phyloP scores from a whole-genome alignment of 768 basidiomycete species.

The Saitozyma sp. region DNA sequence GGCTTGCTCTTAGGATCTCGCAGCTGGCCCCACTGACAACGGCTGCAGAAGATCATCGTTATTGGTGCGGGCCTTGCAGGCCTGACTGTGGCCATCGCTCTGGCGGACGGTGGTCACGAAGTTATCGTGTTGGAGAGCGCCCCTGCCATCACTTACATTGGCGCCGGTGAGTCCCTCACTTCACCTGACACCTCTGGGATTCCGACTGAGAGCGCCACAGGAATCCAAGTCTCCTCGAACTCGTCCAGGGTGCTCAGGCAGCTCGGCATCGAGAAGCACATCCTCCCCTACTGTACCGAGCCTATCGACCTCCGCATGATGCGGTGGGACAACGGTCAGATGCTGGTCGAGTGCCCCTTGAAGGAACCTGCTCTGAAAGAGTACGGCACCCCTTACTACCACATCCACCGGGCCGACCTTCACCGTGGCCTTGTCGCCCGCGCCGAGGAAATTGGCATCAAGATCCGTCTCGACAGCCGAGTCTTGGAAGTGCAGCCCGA shows the following conservation, averaged over 20 bases:
- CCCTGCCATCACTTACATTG: too few species aligned
- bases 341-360: conserved; percentile 1
- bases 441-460: conserved; percentile 1
- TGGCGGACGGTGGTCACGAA: too few species aligned
- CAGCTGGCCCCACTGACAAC: too few species aligned
- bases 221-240: conserved; percentile 1
- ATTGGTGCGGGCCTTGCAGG: too few species aligned
- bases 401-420: conserved; percentile 2
- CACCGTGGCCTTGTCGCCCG: conserved; percentile 2
- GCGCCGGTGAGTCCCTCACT: background rate
- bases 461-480: conserved; percentile 2
- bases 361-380: conserved; percentile 5
- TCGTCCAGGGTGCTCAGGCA: conserved; percentile 1
- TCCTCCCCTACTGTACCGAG: conserved; percentile 1
- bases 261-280: conserved; percentile 3
- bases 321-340: conserved; percentile 3
- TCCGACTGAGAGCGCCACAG: background rate
- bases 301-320: conserved; percentile 3
- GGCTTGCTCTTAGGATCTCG: too few species aligned
- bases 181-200: background rate
- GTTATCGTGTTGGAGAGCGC: too few species aligned
- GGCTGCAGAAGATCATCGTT: too few species aligned
- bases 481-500: background rate
- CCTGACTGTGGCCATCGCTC: too few species aligned
- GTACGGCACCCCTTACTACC: conserved; percentile 1